Evolutionary conservation across 805 yeast species (phyloP).

Genomic region (Brettanomyces bruxellensis): DNA sequence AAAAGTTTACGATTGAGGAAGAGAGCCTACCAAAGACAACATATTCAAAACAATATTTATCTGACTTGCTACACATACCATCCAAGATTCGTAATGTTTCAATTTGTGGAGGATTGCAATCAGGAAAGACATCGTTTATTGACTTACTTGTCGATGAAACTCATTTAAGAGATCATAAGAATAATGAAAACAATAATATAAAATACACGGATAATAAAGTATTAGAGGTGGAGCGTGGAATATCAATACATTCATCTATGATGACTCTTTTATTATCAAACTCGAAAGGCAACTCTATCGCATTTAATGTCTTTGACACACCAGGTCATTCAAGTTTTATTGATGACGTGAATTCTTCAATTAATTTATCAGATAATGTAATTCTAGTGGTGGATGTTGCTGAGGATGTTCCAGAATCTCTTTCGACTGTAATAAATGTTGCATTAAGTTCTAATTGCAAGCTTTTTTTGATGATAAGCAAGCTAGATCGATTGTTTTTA

Average conservation of each 20-base stretch:
- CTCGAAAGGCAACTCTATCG: conserved; percentile 42
- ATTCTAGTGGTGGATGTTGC: conserved; percentile 72
- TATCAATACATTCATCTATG: conserved; percentile 56
- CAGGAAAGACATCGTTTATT: conserved; percentile 78
- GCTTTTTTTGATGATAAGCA: conserved; percentile 59
- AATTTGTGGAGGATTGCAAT: conserved; percentile 68
- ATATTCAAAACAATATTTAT: conserved; percentile 58
- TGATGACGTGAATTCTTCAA: conserved; percentile 60
- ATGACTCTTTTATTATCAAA: conserved; percentile 52
- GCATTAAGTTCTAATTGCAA: conserved; percentile 42
- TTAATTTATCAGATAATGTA: conserved; percentile 55
- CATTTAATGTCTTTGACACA: conserved; percentile 64
- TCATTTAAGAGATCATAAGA: conserved; percentile 33
- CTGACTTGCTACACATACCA: conserved; percentile 38
- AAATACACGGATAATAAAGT: conserved; percentile 66
- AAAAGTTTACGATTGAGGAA: conserved; percentile 40
- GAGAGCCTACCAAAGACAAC: conserved; percentile 45
- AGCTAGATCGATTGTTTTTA: conserved; percentile 75
- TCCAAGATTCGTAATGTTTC: conserved; percentile 67
- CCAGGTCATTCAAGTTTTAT: conserved; percentile 88
- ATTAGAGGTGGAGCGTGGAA: conserved; percentile 61
- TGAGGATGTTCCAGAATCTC: conserved; percentile 66
- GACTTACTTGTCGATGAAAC: conserved; percentile 63
- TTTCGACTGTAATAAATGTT: conserved; percentile 43
- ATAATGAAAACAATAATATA: conserved; percentile 35